Base-by-base conservation (phyloP, 2,329 filamentous ascomycete genomes). In the Fusarium mexicanum region DNA sequence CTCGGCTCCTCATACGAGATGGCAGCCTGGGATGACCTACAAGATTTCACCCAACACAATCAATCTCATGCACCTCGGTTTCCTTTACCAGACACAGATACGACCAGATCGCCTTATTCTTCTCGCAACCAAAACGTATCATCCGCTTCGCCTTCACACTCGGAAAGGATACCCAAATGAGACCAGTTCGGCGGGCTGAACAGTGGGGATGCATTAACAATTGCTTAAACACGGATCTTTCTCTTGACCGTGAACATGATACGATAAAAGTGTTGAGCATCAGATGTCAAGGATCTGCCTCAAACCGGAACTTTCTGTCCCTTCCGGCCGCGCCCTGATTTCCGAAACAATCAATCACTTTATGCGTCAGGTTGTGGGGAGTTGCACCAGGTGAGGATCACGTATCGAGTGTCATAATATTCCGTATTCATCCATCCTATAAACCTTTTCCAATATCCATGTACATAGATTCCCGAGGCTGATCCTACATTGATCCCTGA, bases 381-480 rank as follows among this genome's bases (percentile, higher is more conserved):
- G 51, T 35, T 41, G 66, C 31, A 68, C 54, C 40, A 46, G 11
- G n/a, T 53, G 37, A 64, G 31, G 35, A 59, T 50, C 44, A 61
- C 40, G 44, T 33, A 58, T 46, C 41, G 50, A 61, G 35, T 29
- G 18, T 48, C 41, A 55, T 22, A 40, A 35, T 46, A 37, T 57
- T 46, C 33, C 24, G 44, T 38, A 48, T 59, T 71, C 37, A 57
- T 68, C 47, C 51, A 57, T 70, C 54, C 38, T 44, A 35, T 68
- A 64, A 63, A 46, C 37, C 24, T 57, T 48, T 40, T 41, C 54
- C 38, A 61, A 66, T 59, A 50, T 50, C 67, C 43, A 53, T 63
- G 64, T 69, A 59, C 51, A 70, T 44, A 71, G 61, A 70, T 69
- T 77, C 63, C 68, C 66, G 50, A 76, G 54, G 54, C 37, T 54